Percentiles rank a stretch among this genome's conserved stretches.
Conservation (phyloP, 1,139 yeast genomes). For the Geotrichum macrosporum region DNA sequence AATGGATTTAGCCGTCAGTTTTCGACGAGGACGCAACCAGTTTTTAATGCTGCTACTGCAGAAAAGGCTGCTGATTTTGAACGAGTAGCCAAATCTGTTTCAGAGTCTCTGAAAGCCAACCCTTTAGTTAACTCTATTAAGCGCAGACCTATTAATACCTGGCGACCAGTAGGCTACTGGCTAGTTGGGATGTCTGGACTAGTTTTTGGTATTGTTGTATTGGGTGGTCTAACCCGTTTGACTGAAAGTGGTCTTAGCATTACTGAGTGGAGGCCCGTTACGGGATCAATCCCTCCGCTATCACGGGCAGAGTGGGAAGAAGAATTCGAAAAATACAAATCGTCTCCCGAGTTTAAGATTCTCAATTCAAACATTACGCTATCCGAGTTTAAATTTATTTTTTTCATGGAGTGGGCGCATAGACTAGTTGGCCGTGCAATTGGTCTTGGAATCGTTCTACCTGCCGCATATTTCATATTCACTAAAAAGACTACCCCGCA, state of each 20-base stretch:
- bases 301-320: slow-evolving; percentile 74
- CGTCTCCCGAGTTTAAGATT: slow-evolving; percentile 86
- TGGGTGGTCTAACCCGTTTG: slow-evolving; percentile 91
- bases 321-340: slow-evolving; percentile 75
- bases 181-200: slow-evolving; percentile 83
- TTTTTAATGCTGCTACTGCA: slow-evolving; percentile 5
- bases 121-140: slow-evolving; percentile 21
- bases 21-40: neutral
- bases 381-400: slow-evolving; percentile 93
- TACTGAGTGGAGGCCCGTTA: slow-evolving; percentile 98
- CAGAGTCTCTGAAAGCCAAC: slow-evolving; percentile 20
- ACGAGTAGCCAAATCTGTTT: slow-evolving; percentile 20
- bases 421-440: slow-evolving; percentile 87
- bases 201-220: slow-evolving; percentile 91
- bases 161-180: slow-evolving; percentile 70
- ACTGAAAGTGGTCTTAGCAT: slow-evolving; percentile 95
- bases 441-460: slow-evolving; percentile 76
- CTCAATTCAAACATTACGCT: slow-evolving; percentile 85
- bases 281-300: slow-evolving; percentile 89
- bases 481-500: slow-evolving; percentile 62
- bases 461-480: slow-evolving; percentile 76
- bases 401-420: slow-evolving; percentile 97
- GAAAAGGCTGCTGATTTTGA: slow-evolving; percentile 19
- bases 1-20: slow-evolving; percentile 4
- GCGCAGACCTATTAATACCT: slow-evolving; percentile 32